Evolutionary conservation across 768 basidiomycete genomes (phyloP), one percentile per base, ranked within the genome.

Genomic region (Trametes sanguinea): DNA sequence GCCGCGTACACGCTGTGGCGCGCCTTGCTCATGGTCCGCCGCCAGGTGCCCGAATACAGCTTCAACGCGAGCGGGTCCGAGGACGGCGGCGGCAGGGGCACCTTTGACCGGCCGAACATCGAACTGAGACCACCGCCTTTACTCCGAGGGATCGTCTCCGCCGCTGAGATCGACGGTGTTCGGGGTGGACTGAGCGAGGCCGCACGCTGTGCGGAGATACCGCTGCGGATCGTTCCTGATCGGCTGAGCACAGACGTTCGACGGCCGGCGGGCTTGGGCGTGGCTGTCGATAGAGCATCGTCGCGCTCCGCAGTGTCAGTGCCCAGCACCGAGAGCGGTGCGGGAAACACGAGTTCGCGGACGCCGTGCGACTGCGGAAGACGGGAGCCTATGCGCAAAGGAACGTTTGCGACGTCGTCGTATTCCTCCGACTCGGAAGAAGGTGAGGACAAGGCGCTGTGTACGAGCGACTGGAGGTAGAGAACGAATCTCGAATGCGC

Each of bases 401-500:
- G 57, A 6, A 57, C 50, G 22, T 72, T 44, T 66, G 72, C 39
- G 48, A 63, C 56, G 17, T 82, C 79, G 51, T 83, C 81, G 13
- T 74, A 74, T 57, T 85, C 85, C 6, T 60, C 63, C 11, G 43
- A 37, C 4, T 64, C 63, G 13, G 76, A 68, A 9, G 79, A 78
- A 6, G 83, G 69, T 13, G 83, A 78, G 6, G 78, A 67, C 22
- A 74, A 69, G 0, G 86, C 85, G 60, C 86, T 86, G 68, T 92
- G 85, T 0, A 86, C 84, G 45, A 91, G 75, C 2, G 89, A 83
- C 65, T 92, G 91, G 3, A 92, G 75, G 16, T 90, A 77, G 16
- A 93, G 81, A 22, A 91, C 86, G 66, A 90, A 85, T 9, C 90
- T 84, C 13, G 90, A 88, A 69, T 93, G 89, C 2, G 87, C 83